Evolutionary conservation across 768 basidiomycete genomes (phyloP).

Genomic region (Lyophyllum decastes): DNA sequence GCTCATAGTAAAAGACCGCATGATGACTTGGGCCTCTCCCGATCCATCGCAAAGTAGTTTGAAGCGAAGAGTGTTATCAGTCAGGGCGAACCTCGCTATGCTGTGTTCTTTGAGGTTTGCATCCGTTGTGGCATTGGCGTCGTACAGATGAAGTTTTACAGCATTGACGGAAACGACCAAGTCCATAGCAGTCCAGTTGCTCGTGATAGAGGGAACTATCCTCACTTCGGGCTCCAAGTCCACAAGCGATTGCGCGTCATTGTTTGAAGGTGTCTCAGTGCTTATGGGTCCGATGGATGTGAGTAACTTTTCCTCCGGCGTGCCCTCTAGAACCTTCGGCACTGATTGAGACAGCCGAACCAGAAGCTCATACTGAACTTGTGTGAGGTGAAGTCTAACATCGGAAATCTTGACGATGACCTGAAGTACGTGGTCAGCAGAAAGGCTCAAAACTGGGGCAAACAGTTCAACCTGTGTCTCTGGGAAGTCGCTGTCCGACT

Average conservation of each 20-base stretch:
- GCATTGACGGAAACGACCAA: conserved; percentile 68
- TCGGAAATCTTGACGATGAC: conserved; percentile 76
- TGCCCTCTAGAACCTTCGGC: conserved; percentile 58
- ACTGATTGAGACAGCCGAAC: conserved; percentile 68
- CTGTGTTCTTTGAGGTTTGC: conserved; percentile 71
- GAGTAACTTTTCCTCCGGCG: conserved; percentile 41
- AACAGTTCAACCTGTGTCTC: conserved; percentile 66
- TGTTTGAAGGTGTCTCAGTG: conserved; percentile 7
- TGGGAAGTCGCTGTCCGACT: conserved; percentile 54
- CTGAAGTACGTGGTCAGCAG: conserved; percentile 38
- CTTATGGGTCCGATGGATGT: conserved; percentile 23
- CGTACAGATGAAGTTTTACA: conserved; percentile 87
- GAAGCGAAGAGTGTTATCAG: conserved; percentile 73
- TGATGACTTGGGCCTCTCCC: conserved; percentile 82
- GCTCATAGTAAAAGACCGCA: conserved; percentile 91
- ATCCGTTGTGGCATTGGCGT: conserved; percentile 56
- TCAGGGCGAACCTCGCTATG: conserved; percentile 84
- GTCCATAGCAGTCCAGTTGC: conserved; percentile 67
- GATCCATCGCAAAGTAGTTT: conserved; percentile 84
- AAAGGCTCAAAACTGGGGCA: neutral
- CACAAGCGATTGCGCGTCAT: conserved; percentile 20
- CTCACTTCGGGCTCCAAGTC: conserved; percentile 66
- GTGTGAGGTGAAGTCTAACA: conserved; percentile 80
- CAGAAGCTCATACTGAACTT: conserved; percentile 77
- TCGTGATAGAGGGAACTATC: conserved; percentile 22